Conservation (phyloP, 139 green algal species). For the Picochlorum sp. region DNA sequence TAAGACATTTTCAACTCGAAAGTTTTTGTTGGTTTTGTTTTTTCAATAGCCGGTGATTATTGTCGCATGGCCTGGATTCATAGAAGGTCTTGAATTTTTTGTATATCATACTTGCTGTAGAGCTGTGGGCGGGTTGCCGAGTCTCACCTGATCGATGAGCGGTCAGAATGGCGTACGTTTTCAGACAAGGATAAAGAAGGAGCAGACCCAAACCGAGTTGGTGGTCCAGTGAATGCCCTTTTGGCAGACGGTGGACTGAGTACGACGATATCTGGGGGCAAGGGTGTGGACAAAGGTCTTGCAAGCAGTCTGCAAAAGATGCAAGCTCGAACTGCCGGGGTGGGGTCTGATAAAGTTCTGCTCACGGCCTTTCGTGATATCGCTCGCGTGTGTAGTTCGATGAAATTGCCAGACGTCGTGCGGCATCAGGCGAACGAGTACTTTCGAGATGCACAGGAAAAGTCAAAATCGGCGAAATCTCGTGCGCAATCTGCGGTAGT, state of each 20-base stretch:
- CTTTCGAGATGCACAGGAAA: conserved; percentile 39
- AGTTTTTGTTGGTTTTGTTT: background rate
- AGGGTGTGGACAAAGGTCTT: conserved; percentile 20
- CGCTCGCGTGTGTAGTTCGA: conserved; percentile 32
- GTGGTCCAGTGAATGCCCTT: conserved; percentile 70
- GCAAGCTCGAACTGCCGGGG: conserved; percentile 15
- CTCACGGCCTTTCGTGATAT: conserved; percentile 38
- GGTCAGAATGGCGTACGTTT: conserved; percentile 93
- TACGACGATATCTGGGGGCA: conserved; percentile 58
- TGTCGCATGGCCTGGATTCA: no score
- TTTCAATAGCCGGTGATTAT: no score
- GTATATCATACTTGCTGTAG: no score
- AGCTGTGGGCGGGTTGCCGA: conserved; percentile 81
- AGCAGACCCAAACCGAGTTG: conserved; percentile 71
- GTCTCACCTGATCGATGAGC: conserved; percentile 81
- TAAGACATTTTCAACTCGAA: conserved; percentile 20
- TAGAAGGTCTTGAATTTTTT: background rate
- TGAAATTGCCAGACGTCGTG: conserved; percentile 45
- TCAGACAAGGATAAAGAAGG: conserved; percentile 77
- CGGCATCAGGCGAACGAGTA: conserved; percentile 56
- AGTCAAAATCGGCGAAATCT: conserved; percentile 42
- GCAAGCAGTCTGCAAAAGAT: conserved; percentile 7
- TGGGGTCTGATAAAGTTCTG: conserved; percentile 20
- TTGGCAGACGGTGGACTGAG: conserved; percentile 64
- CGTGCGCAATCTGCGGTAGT: conserved; percentile 51